phyloP scores from a whole-genome alignment of 345 rosid species.

The Melaleuca quinquenervia region DNA sequence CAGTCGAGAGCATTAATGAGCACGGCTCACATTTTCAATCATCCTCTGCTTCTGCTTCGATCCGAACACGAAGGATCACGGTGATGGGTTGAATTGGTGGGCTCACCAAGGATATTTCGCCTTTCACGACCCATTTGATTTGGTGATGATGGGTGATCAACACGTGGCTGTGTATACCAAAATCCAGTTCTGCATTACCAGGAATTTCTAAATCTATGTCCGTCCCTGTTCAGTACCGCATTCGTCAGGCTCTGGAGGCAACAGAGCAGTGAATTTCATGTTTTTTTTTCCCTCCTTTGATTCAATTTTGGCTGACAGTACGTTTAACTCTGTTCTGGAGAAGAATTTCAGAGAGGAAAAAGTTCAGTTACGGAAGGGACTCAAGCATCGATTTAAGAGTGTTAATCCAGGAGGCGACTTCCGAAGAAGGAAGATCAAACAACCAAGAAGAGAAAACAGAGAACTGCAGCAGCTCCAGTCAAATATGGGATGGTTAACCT shows the following conservation, averaged over 20 bases:
- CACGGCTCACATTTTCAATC: constrained; percentile 3
- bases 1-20: constrained; percentile 17
- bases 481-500: too few species aligned
- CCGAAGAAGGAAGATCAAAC: background rate
- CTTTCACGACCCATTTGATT: constrained; percentile 4
- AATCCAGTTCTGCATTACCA: constrained; percentile 13
- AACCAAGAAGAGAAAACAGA: background rate
- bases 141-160: constrained; percentile 18
- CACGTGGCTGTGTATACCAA: constrained; percentile 4
- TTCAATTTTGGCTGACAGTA: background rate
- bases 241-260: constrained; percentile 7
- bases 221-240: constrained; percentile 23
- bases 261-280: constrained; percentile 20
- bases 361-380: constrained; percentile 28
- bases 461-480: fast-evolving
- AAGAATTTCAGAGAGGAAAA: constrained; percentile 1
- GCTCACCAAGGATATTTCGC: constrained; percentile 1
- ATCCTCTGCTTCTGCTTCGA: constrained; percentile 26
- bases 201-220: constrained; percentile 27
- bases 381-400: background rate
- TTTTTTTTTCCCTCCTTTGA: background rate
- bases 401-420: too few species aligned
- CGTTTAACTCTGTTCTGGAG: background rate
- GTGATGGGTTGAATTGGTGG: constrained; percentile 24
- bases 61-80: constrained; percentile 9